Evolutionary conservation across 2,329 filamentous ascomycete genomes (phyloP).

Genomic region (Diaporthe vaccinii): DNA sequence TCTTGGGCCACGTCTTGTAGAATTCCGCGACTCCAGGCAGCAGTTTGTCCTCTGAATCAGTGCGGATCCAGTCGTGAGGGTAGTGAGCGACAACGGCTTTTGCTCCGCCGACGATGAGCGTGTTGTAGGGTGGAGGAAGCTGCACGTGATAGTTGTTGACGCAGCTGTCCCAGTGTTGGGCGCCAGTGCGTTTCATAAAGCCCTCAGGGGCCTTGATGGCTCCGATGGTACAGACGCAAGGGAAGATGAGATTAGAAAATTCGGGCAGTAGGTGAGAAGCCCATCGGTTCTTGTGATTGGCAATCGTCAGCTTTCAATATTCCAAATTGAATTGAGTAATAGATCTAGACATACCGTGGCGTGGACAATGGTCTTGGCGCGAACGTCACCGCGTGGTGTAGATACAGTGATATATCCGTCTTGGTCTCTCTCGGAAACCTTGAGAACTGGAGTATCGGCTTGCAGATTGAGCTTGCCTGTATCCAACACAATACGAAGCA

Average conservation of each 20-base stretch:
- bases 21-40: constrained; percentile 47
- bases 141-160: constrained; percentile 52
- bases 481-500: constrained; percentile 38
- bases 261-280: constrained; percentile 42
- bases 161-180: constrained; percentile 49
- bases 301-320: background rate
- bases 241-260: constrained; percentile 39
- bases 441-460: constrained; percentile 46
- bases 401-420: constrained; percentile 46
- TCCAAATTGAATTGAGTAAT: too few relatives aligned
- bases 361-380: constrained; percentile 40
- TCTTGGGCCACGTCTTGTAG: constrained; percentile 47
- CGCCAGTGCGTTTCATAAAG: constrained; percentile 49
- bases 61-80: constrained; percentile 44
- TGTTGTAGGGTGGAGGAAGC: constrained; percentile 49
- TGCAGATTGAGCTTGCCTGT: constrained; percentile 46
- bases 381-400: constrained; percentile 39
- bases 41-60: constrained; percentile 47
- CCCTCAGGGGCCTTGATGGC: constrained; percentile 49
- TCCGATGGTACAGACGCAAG: constrained; percentile 43
- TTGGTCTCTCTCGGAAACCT: constrained; percentile 44
- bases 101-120: constrained; percentile 48
- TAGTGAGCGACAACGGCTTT: constrained; percentile 46
- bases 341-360: constrained; percentile 33
- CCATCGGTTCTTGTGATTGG: constrained; percentile 38